These are phyloP conservation scores for Marasmius sp. DNA, from an alignment of 1,284 basidiomycete species.

Conservation along the genomic window DNA sequence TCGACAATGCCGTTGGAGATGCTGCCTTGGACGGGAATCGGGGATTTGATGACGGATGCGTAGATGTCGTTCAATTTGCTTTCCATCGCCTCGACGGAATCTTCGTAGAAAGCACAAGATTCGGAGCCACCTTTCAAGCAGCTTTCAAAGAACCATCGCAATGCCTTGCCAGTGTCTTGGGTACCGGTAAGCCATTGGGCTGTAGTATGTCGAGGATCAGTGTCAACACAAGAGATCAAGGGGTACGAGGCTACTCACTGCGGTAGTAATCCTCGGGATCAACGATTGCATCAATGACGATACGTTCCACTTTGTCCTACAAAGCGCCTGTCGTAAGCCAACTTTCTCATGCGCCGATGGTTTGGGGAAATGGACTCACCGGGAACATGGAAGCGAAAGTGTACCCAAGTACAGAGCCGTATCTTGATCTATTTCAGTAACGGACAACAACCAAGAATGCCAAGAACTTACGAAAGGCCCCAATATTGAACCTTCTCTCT, in stretches of 20 bases:
- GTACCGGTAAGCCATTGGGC: conserved; percentile 18
- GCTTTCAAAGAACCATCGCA: conserved; percentile 24
- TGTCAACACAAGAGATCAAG: background rate
- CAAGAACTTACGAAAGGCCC: conserved; percentile 45
- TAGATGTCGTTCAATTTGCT: conserved; percentile 23
- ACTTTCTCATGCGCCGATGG: background rate
- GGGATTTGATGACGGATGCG: conserved; percentile 13
- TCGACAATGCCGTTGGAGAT: conserved; percentile 16
- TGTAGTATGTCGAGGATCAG: background rate
- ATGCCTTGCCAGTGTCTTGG: conserved; percentile 24
- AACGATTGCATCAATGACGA: conserved; percentile 19
- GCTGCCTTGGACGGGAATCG: conserved; percentile 22
- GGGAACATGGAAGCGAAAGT: conserved; percentile 21
- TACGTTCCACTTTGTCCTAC: conserved; percentile 14
- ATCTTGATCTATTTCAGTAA: background rate
- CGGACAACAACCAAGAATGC: background rate
- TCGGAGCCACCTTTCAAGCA: conserved; percentile 24
- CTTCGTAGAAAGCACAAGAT: conserved; percentile 26
- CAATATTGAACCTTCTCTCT: conserved; percentile 48
- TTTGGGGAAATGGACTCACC: background rate
- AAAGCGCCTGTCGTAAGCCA: too few species aligned
- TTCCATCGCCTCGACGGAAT: conserved; percentile 21
- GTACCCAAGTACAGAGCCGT: conserved; percentile 14
- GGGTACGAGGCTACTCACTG: background rate
- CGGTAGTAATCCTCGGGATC: conserved; percentile 16